phyloP scores from a whole-genome alignment of 805 yeast species.

The Phaffomyces thermotolerans region DNA sequence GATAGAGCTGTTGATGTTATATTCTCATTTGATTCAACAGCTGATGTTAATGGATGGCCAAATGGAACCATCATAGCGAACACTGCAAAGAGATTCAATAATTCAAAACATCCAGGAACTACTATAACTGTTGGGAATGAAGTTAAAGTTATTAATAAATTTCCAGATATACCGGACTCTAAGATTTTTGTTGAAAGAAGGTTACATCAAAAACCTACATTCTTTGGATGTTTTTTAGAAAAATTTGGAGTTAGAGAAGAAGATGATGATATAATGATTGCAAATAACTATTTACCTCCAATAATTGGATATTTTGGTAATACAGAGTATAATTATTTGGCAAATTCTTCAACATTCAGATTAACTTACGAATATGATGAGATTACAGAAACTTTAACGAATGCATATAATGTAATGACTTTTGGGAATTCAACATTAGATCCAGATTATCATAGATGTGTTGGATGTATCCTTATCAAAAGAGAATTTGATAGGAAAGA shows the following conservation, averaged over 20 bases:
- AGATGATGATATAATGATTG: conserved; percentile 5
- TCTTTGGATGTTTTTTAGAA: conserved; percentile 61
- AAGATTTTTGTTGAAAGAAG: conserved; percentile 40
- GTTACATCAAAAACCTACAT: conserved; percentile 56
- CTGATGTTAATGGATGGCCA: conserved; percentile 49
- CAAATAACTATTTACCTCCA: conserved; percentile 36
- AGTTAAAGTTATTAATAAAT: conserved; percentile 34
- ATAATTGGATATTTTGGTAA: conserved; percentile 48
- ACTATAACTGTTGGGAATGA: conserved; percentile 34
- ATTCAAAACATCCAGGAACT: conserved; percentile 12
- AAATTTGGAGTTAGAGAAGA: conserved; percentile 9
- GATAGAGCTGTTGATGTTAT: conserved; percentile 56
- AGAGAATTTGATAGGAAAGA: conserved; percentile 39
- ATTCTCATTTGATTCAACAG: conserved; percentile 52
- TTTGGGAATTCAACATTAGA: conserved; percentile 32
- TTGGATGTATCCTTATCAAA: conserved; percentile 52
- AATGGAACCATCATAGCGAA: conserved; percentile 47
- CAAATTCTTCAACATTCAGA: conserved; percentile 57
- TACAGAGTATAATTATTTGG: conserved; percentile 30
- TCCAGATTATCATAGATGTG: conserved; percentile 35
- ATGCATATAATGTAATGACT: conserved; percentile 48
- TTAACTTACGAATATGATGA: conserved; percentile 41
- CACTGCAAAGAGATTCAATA: conserved; percentile 21
- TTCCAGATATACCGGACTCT: conserved; percentile 58
- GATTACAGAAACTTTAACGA: conserved; percentile 36